Base-by-base conservation (phyloP, 441 rosid genomes). In the Breynia disticha region DNA sequence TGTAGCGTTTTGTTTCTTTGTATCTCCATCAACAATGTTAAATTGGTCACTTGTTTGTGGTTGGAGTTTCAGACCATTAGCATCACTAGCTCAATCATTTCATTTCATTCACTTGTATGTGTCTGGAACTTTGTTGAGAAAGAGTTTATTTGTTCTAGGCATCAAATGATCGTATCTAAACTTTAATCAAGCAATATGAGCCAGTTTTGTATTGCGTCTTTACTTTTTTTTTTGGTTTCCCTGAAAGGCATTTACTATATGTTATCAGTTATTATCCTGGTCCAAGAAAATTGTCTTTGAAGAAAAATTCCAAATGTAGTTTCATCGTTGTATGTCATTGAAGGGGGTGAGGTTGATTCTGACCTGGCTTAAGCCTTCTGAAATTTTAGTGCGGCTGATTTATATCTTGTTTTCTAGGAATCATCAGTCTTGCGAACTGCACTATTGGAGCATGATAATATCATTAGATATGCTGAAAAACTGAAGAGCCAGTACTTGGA, bases 381-480 rank as follows among this genome's bases (percentile, higher is more conserved):
- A 4, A 28, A 28, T 28, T 28, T 28, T 9, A 28, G 35, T 9
- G 35, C 35, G 5, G 5, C 35, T 28, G 35, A 28, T 28, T 28
- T 28, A 5, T 9, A 2, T 28, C 7, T 28, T 5, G 5, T 28
- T 28, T 55, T 65, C 61, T 66, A 88, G 98, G 95, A 80, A 68
- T 57, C 79, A 32, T 91, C 98, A 16, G 72, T 64, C 54, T 76
- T 93, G 54, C 81, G 79, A 46, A 48, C 60, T 65, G 67, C 78
- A 59, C 83, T 93, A 64, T 49, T 75, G 66, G 86, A 81, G 74
- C 80, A 81, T 56, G 56, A 59, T 28, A 93, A 81, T 67, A 70
- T 93, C 19, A 63, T 86, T 51, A 68, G 77, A 55, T 93, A 80
- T 70, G 90, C 89, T 19, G 95, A 81, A 63, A 86, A 66, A 58